A percentile compares a stretch with the other conserved stretches of the same genome.
Conservation (phyloP, 352 stramenopile species). For the Phytophthora litchii region DNA sequence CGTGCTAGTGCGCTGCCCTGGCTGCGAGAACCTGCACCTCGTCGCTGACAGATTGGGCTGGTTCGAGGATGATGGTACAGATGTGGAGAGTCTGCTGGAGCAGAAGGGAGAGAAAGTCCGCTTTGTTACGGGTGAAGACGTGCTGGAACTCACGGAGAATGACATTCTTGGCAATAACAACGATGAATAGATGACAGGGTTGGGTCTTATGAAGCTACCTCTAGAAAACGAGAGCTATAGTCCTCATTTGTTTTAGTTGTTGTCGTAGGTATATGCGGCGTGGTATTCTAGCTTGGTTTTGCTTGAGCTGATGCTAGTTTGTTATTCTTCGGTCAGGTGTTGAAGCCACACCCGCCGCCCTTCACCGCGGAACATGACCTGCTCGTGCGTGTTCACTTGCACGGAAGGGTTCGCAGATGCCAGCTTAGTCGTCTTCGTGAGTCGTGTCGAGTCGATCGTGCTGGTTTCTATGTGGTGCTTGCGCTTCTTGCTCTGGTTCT, state of each 20-base stretch:
- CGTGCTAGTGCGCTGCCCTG: conserved; percentile 96
- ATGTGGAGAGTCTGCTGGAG: conserved; percentile 88
- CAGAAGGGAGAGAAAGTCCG: conserved; percentile 77
- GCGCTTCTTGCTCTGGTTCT: conserved; percentile 89
- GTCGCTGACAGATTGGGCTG: conserved; percentile 95
- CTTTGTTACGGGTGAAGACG: conserved; percentile 77
- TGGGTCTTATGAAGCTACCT: conserved; percentile 5
- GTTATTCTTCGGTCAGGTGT: conserved; percentile 56
- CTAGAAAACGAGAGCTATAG: conserved; percentile 1
- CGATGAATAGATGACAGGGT: conserved; percentile 28
- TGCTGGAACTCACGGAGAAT: conserved; percentile 83
- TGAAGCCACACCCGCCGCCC: conserved; percentile 82
- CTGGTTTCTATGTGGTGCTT: conserved; percentile 86
- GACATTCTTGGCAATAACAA: conserved; percentile 62
- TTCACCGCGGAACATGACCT: conserved; percentile 80
- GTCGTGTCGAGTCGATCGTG: conserved; percentile 78
- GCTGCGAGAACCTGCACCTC: conserved; percentile 98
- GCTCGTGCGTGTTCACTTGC: conserved; percentile 88
- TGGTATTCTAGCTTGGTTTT: conserved; percentile 17
- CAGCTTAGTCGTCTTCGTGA: conserved; percentile 81
- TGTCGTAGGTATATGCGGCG: conserved; percentile 8
- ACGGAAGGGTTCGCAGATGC: conserved; percentile 87
- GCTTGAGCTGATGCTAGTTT: conserved; percentile 1
- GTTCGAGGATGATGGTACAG: conserved; percentile 91
- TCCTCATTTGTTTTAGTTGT: conserved; percentile 8